Evolutionary conservation across 2,329 filamentous ascomycete species (phyloP).

Genomic region (Pseudogymnoascus sp.): DNA sequence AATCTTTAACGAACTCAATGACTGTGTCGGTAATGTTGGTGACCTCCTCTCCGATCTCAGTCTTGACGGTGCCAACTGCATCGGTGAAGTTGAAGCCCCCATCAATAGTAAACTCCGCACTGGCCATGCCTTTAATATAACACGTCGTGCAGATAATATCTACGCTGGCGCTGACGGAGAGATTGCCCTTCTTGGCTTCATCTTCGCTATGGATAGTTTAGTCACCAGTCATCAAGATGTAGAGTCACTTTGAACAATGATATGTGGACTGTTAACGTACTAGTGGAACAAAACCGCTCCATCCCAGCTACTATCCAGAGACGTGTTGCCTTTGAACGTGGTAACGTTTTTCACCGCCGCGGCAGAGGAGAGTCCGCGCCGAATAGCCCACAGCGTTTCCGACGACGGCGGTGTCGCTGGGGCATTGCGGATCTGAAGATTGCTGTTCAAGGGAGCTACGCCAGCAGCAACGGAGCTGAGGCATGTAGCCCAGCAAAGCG

Average conservation of each 20-base stretch:
- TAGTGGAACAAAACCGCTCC: slow-evolving; percentile 31
- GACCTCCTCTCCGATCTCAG: slow-evolving; percentile 27
- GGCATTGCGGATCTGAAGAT: slow-evolving; percentile 21
- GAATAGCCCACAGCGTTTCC: slow-evolving; percentile 20
- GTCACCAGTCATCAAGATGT: neutral
- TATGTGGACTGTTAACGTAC: slow-evolving; percentile 17
- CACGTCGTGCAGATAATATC: slow-evolving; percentile 40
- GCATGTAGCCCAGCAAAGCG: slow-evolving; percentile 1
- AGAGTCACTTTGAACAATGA: slow-evolving; percentile 9
- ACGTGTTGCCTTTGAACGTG: slow-evolving; percentile 24
- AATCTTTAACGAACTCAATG: slow-evolving; percentile 18
- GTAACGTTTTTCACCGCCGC: slow-evolving; percentile 18
- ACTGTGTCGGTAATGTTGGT: slow-evolving; percentile 28
- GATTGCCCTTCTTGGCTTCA: slow-evolving; percentile 15
- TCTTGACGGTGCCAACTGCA: slow-evolving; percentile 28
- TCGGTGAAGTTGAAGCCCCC: slow-evolving; percentile 33
- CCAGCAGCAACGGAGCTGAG: slow-evolving; percentile 6
- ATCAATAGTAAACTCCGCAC: slow-evolving; percentile 34
- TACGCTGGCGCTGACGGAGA: slow-evolving; percentile 23
- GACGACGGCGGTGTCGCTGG: slow-evolving; percentile 16
- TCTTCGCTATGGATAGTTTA: slow-evolving; percentile 8
- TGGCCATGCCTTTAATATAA: slow-evolving; percentile 41
- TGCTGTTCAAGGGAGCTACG: neutral
- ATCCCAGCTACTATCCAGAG: slow-evolving; percentile 34
- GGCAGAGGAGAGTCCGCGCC: slow-evolving; percentile 17